Base-by-base conservation (phyloP, 148 eudicot genomes). In the Pharnaceum exiguum region DNA sequence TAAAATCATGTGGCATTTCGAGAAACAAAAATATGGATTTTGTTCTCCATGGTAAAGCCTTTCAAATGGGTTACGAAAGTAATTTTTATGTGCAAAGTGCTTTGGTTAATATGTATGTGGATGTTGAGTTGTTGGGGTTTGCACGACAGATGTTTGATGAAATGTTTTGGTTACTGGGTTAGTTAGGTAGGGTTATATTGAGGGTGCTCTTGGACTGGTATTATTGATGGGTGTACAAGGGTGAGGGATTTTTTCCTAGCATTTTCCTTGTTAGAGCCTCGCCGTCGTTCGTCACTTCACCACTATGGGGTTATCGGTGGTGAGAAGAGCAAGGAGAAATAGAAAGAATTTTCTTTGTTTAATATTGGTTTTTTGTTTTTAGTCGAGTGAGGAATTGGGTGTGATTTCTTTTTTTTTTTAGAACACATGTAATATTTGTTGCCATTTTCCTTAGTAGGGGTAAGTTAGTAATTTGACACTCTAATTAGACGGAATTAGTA, bases 141-240 rank as follows among this genome's bases (percentile, higher is more conserved):
- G 80, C 85, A 19, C 3, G 60, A 7, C 69, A 68, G 23, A 67
- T 87, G 78, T 83, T 87, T 23, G 83, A 81, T 50, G 82, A 79
- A 83, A 83, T 87, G 79, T 71, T 25, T 49, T 87, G 76, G 50
- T 84, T 10, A 84, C 83, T 55, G 87, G 90, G 16, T 71, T 79
- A 33, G 62, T 72, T 16, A 77, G 62, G 32, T 61, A 74, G 79
- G 83, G 83, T 15, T 58, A 75, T 28, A 44, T 84, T 8, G 57
- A 55, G 6, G 46, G 55, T 8, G 90, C 85, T 19, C 57, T 1
- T 87, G 95, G 95, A 84, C 90, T 16, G 80, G 77, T 2, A 51
- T 87, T 36, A 81, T 87, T 19, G 85, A 81, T 58, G 87, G 85
- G 67, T 81, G 74, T 46, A 52, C 78, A 0, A 30, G 83, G 28